Conservation (phyloP, 176 grass and related monocot species). For the Hordeum vulgare region DNA sequence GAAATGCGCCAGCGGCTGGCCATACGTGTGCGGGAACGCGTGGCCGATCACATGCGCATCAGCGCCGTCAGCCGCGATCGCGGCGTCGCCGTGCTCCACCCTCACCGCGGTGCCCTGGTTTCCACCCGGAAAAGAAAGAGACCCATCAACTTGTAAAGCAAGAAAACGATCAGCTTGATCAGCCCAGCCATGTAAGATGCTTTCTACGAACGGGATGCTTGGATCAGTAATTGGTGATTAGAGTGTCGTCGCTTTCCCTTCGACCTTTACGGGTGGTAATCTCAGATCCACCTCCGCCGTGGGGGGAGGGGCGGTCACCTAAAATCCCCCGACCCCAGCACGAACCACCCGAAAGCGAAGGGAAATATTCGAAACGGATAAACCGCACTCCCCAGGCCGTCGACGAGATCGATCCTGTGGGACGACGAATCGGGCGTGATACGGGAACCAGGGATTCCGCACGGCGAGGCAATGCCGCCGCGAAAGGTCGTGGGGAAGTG, state of each 20-base stretch:
- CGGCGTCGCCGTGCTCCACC: constrained; percentile 58
- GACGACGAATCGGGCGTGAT: not conserved
- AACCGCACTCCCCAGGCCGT: not conserved
- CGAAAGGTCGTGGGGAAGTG: not conserved
- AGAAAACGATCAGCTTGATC: not conserved
- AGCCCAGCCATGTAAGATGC: not conserved
- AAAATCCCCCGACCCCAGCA: not conserved
- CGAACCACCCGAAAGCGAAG: constrained; percentile 16
- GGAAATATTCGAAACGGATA: constrained; percentile 2
- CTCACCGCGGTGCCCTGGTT: constrained; percentile 63
- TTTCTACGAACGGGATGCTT: not conserved
- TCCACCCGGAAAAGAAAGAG: not conserved
- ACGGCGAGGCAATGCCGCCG: not conserved
- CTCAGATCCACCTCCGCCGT: not conserved
- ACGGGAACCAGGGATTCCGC: not conserved
- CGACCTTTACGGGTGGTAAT: not conserved
- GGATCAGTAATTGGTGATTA: not conserved
- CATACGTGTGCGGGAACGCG: constrained; percentile 61
- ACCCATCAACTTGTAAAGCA: not conserved
- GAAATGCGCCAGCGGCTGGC: constrained; percentile 63
- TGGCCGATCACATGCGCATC: constrained; percentile 56
- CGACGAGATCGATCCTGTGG: not conserved
- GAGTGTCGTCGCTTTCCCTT: constrained; percentile 3
- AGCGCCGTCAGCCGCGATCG: constrained; percentile 42
- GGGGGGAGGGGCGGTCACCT: not conserved